Evolutionary conservation across 805 yeast species (phyloP).

Genomic region (Jamesozyma rosinii): DNA sequence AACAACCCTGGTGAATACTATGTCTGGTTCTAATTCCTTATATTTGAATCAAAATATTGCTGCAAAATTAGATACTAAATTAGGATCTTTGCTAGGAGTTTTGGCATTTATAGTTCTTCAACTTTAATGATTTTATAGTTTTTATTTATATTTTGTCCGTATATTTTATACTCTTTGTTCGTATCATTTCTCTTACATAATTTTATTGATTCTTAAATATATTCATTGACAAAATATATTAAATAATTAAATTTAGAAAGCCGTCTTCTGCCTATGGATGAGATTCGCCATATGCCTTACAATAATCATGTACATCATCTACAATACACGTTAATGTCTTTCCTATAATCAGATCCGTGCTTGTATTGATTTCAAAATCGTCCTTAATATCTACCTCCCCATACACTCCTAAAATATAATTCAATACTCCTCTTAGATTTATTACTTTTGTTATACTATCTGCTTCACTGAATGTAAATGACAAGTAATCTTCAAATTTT

Average conservation of each 20-base stretch:
- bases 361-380: slow-evolving; percentile 6
- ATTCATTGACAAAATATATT: not conserved
- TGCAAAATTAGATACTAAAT: too few species aligned
- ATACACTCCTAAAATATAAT: slow-evolving; percentile 32
- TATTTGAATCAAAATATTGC: too few species aligned
- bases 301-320: slow-evolving; percentile 2
- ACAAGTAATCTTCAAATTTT: slow-evolving; percentile 32
- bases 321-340: slow-evolving; percentile 4
- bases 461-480: slow-evolving; percentile 33
- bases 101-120: too few species aligned
- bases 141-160: too few species aligned
- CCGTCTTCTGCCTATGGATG: slow-evolving; percentile 3
- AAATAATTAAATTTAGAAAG: too few species aligned
- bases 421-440: slow-evolving; percentile 31
- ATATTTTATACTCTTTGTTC: too few species aligned
- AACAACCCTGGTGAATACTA: too few species aligned
- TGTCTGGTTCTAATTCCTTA: too few species aligned
- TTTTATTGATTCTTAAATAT: too few species aligned
- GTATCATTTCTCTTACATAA: too few species aligned
- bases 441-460: slow-evolving; percentile 32
- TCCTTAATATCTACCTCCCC: slow-evolving; percentile 10
- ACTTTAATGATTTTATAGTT: too few species aligned
- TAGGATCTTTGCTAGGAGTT: too few species aligned
- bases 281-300: slow-evolving; percentile 10
- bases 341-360: slow-evolving; percentile 8